Percentiles rank a stretch among this genome's conserved stretches.
Conservation (phyloP, 371 early-diverging fungal genomes). For the Circinella umbellata region DNA sequence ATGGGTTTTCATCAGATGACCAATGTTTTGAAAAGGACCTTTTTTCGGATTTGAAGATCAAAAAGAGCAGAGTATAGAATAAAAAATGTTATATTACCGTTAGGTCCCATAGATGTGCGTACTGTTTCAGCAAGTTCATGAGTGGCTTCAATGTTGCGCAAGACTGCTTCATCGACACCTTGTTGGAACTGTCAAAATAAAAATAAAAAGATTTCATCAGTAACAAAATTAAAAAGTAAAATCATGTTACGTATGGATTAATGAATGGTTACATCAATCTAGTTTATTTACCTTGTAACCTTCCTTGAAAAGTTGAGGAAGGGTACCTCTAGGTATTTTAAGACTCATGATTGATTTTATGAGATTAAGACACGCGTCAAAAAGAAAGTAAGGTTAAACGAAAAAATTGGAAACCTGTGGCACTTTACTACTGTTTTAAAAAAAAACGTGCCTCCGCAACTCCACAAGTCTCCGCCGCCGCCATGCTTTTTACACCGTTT, state of each 20-base stretch:
- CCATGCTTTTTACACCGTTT: no score
- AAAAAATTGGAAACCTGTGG: not conserved
- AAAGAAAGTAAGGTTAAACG: not conserved
- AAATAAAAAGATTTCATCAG: not conserved
- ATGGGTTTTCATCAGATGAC: not conserved
- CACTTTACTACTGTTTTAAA: not conserved
- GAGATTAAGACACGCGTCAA: slow-evolving; percentile 27
- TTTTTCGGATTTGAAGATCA: not conserved
- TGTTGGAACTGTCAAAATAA: slow-evolving; percentile 77
- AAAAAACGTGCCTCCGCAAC: no score
- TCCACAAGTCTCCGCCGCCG: no score
- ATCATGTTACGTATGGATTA: no score
- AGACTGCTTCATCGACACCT: slow-evolving; percentile 96
- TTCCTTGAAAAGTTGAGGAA: slow-evolving; percentile 93
- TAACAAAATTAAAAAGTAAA: not conserved
- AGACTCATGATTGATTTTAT: slow-evolving; percentile 78
- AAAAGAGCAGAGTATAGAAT: slow-evolving; percentile 1
- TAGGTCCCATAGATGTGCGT: slow-evolving; percentile 95
- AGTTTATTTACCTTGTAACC: slow-evolving; percentile 84
- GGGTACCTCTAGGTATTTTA: slow-evolving; percentile 89
- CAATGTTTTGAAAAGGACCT: not conserved
- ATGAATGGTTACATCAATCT: no score
- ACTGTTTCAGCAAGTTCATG: slow-evolving; percentile 92
- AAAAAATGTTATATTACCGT: slow-evolving; percentile 68
- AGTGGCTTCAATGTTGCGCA: slow-evolving; percentile 93